phyloP scores from a whole-genome alignment of 2,329 filamentous ascomycete species.

The Colletotrichum truncatum region DNA sequence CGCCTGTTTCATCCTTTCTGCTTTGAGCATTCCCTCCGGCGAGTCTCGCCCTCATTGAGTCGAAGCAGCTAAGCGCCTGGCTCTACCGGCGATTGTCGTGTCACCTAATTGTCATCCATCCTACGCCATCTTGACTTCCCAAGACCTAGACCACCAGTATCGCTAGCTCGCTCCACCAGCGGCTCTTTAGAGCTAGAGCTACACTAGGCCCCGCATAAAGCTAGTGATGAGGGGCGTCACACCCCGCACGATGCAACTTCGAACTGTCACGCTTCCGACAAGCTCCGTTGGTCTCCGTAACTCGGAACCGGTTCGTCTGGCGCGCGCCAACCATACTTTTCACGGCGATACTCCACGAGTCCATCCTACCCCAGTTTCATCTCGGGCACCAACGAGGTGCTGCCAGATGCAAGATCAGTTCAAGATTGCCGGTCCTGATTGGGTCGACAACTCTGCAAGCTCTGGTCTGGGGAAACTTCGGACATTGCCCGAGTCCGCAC shows the following conservation, averaged over 20 bases:
- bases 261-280: slow-evolving; percentile 26
- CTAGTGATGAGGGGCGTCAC: slow-evolving; percentile 17
- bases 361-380: slow-evolving; percentile 14
- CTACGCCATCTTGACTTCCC: background rate
- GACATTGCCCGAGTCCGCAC: slow-evolving; percentile 24
- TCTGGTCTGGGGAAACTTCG: slow-evolving; percentile 14
- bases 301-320: slow-evolving; percentile 14
- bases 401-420: slow-evolving; percentile 22
- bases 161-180: slow-evolving; percentile 21
- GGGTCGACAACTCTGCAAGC: background rate
- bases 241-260: slow-evolving; percentile 28
- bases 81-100: background rate
- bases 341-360: background rate
- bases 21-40: background rate
- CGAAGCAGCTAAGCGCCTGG: slow-evolving; percentile 9
- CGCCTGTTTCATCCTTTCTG: background rate
- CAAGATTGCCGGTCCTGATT: slow-evolving; percentile 7
- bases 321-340: slow-evolving; percentile 12
- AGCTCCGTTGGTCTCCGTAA: slow-evolving; percentile 26
- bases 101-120: slow-evolving; percentile 8
- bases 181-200: slow-evolving; percentile 20
- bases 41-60: background rate
- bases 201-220: slow-evolving; percentile 24
- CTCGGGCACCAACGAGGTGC: slow-evolving; percentile 27
- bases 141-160: background rate